phyloP scores from a whole-genome alignment of 169 alveolate species.

The Plasmodium blacklocki region DNA sequence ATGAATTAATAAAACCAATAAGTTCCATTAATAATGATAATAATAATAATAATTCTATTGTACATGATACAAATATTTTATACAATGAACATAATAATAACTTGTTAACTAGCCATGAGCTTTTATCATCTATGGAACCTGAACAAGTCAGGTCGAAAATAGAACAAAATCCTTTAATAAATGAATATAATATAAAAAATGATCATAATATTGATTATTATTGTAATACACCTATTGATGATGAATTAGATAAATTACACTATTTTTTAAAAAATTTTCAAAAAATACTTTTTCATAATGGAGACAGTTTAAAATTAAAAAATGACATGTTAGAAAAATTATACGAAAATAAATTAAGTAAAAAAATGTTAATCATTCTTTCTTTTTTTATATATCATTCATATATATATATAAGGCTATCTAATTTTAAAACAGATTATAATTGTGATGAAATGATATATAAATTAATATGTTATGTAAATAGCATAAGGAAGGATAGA shows the following conservation, averaged over 20 bases:
- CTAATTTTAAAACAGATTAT: conserved; percentile 27
- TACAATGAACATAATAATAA: no score
- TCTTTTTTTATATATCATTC: conserved; percentile 35
- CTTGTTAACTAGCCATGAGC: no score
- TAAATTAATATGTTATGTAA: conserved; percentile 17
- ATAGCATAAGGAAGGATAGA: conserved; percentile 40
- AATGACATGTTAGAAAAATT: conserved; percentile 21
- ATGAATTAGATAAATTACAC: conserved; percentile 2
- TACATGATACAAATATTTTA: no score
- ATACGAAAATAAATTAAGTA: conserved; percentile 11
- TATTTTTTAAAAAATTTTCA: not conserved
- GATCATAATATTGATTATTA: not conserved
- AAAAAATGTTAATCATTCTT: conserved; percentile 11
- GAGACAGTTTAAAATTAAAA: not conserved
- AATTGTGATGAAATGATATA: conserved; percentile 28
- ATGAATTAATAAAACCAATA: no score
- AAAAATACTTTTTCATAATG: not conserved
- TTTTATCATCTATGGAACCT: no score
- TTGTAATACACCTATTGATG: not conserved
- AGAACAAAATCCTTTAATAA: not conserved
- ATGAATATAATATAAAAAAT: not conserved
- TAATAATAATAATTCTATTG: no score
- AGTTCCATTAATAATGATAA: no score
- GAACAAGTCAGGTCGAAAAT: no score
- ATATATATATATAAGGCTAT: conserved; percentile 11